Conservation (phyloP, 139 green algal genomes). For the Auxenochlorella pyrenoidosa region DNA sequence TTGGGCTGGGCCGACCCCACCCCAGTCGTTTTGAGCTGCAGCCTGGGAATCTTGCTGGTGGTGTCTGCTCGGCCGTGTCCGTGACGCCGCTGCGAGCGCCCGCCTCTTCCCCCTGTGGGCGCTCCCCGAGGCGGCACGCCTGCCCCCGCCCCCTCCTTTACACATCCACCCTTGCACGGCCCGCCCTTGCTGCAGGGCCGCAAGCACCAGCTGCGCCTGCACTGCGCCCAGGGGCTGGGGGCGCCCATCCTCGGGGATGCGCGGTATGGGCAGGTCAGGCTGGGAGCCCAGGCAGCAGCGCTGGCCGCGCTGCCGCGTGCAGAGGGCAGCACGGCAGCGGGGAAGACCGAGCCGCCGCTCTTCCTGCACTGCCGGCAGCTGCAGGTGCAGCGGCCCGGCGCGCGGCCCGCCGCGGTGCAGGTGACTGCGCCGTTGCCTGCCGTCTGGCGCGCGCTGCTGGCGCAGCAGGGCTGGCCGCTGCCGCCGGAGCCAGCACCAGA, state of each 20-base stretch:
- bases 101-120: too few relatives aligned
- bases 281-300: not conserved
- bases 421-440: constrained; percentile 9
- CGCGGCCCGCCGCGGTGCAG: not conserved
- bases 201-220: constrained; percentile 66
- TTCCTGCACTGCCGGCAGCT: constrained; percentile 49
- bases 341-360: not conserved
- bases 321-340: not conserved
- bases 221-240: constrained; percentile 48
- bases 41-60: too few relatives aligned
- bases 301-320: not conserved
- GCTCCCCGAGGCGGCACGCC: not conserved
- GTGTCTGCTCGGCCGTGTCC: too few relatives aligned
- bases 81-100: too few relatives aligned
- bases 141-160: not conserved
- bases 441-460: constrained; percentile 18
- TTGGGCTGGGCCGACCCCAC: too few relatives aligned
- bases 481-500: not conserved
- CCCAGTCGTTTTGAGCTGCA: too few relatives aligned
- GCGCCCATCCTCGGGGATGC: constrained; percentile 57
- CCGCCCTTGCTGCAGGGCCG: constrained; percentile 36
- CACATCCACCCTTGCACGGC: not conserved
- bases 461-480: constrained; percentile 38
- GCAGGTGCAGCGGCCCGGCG: not conserved
- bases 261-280: constrained; percentile 29